Base-by-base conservation (phyloP, 2,329 filamentous ascomycete species). In the Neofusicoccum parvum region DNA sequence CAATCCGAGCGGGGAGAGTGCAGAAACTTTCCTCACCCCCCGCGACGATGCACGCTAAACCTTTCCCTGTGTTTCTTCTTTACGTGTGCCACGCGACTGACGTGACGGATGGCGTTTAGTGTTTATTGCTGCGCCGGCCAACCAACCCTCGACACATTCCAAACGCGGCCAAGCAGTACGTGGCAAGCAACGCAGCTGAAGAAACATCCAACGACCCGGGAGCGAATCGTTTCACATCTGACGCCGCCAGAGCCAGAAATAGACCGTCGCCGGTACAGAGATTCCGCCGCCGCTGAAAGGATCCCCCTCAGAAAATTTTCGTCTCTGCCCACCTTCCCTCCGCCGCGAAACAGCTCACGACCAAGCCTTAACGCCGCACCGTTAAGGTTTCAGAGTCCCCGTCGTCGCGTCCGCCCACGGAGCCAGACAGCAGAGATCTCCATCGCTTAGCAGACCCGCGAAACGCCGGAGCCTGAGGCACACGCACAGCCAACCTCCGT, bases 381-480 rank as follows among this genome's bases (percentile, higher is more conserved):
- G 10, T 60, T 60, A 60, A 48, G 12, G 56, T 48, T 60, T 60
- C 56, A 60, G 5, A n/a, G 14, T 9, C 15, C 43, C 14, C 37
- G 23, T 23, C 11, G 11, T 11, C 14, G 6, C 37, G 37, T 12
- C 10, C 36, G 36, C 12, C 12, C 36, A 3, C 10, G 27, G 27
- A 32, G 27, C 3, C 27, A 32, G 27, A 5, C 5, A 32, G 27
- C 27, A 23, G 32, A 20, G 34, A 43, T 43, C 39, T 15, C 23
- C 54, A 27, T 45, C 37, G 39, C 39, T 23, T 58, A 58, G 34
- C 12, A 11, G 10, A 20, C 48, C 3, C 27, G 6, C 14, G 27
- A 58, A 45, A 58, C 39, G 15, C 20, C 45, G 15, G 23, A 23
- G 27, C 54, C 54, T 34, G 39, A 34, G 39, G 27, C 27, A 32